A percentile compares a stretch with the other conserved stretches of the same genome.
These are phyloP conservation scores for Carex arenaria DNA, from an alignment of 202 grass and related monocot genomes.

Conservation along the genomic window DNA sequence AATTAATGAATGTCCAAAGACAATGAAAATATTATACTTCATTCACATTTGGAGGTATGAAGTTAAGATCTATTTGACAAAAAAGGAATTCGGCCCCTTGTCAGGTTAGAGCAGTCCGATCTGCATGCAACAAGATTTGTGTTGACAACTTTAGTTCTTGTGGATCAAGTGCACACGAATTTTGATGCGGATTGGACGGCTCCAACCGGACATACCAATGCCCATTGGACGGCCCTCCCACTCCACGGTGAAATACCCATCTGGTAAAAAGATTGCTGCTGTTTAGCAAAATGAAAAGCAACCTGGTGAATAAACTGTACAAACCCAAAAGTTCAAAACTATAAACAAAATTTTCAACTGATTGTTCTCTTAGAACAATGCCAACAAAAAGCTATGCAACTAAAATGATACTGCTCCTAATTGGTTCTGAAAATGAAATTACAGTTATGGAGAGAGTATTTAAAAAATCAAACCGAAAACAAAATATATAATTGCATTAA, in stretches of 20 bases:
- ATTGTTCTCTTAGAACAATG: background rate
- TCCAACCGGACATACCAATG: no score
- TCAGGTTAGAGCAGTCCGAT: no score
- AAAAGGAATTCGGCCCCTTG: no score
- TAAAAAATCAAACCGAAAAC: background rate
- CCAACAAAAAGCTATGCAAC: background rate
- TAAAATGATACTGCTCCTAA: background rate
- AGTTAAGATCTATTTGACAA: background rate
- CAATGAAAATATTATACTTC: background rate
- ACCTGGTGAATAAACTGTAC: background rate
- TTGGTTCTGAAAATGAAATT: background rate
- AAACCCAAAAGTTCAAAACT: background rate
- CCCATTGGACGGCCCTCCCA: no score
- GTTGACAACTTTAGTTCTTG: no score
- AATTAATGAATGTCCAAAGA: background rate
- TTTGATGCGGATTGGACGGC: no score
- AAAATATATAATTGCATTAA: background rate
- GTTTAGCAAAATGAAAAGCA: background rate
- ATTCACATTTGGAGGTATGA: background rate
- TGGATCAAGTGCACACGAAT: no score
- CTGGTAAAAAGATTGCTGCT: background rate
- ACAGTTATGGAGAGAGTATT: background rate
- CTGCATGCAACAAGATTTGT: no score
- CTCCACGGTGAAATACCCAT: background rate
- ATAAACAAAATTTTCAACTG: background rate